Evolutionary conservation across 345 rosid species (phyloP).

Genomic region (Erucastrum elatum): DNA sequence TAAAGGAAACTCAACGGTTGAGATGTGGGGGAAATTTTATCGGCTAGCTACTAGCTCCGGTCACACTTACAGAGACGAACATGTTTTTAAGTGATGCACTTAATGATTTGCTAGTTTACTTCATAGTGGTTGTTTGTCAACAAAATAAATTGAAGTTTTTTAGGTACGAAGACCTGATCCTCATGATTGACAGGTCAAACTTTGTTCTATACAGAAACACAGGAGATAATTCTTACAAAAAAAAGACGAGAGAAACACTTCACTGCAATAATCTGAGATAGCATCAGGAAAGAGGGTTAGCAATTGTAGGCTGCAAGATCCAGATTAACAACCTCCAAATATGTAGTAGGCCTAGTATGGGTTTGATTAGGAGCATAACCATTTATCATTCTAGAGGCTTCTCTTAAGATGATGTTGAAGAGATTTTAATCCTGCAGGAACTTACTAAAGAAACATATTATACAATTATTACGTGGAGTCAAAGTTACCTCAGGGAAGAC

Average conservation of each 20-base stretch:
- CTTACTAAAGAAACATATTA: constrained; percentile 1
- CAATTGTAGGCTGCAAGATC: neutral
- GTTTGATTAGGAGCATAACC: neutral
- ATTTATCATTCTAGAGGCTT: no score
- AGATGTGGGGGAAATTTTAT: constrained; percentile 92
- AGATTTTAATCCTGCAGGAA: no score
- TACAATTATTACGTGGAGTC: constrained; percentile 31
- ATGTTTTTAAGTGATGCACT: no score
- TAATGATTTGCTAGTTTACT: neutral
- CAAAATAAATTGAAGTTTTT: neutral
- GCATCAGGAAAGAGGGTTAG: neutral
- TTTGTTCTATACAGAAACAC: constrained; percentile 23
- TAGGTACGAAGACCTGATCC: constrained; percentile 14
- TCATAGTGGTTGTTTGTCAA: constrained; percentile 9
- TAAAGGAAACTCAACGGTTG: constrained; percentile 74
- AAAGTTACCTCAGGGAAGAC: constrained; percentile 28
- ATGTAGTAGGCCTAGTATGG: constrained; percentile 3
- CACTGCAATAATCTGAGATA: neutral
- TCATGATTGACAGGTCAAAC: constrained; percentile 37
- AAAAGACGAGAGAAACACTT: neutral
- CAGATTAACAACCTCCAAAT: constrained; percentile 11
- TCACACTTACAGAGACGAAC: constrained; percentile 61
- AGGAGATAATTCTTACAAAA: neutral
- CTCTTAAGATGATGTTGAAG: no score
- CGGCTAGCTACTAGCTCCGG: constrained; percentile 75